These are phyloP conservation scores for Aspergillus vadensis DNA, from an alignment of 2,329 filamentous ascomycete species.

Conservation along the genomic window DNA sequence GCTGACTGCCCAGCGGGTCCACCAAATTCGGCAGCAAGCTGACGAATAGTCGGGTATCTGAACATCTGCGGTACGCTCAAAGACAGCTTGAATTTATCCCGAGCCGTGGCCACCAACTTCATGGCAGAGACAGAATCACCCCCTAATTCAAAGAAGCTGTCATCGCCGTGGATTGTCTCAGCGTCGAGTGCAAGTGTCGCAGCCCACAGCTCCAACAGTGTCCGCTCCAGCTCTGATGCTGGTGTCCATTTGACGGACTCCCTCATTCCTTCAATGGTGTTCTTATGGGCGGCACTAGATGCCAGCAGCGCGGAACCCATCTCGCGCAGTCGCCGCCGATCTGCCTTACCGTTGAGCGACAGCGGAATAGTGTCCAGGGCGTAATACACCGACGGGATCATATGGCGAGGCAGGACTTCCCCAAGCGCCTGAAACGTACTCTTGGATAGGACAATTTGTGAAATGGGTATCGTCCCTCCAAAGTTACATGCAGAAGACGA, in stretches of 20 bases:
- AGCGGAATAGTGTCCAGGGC: background rate
- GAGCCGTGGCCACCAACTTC: background rate
- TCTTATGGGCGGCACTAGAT: background rate
- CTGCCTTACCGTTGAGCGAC: background rate
- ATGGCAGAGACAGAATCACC: background rate
- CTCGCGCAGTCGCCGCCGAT: conserved; percentile 1
- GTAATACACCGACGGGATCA: conserved; percentile 3
- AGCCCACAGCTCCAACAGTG: background rate
- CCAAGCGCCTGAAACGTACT: background rate
- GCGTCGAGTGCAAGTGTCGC: background rate
- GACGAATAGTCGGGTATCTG: background rate
- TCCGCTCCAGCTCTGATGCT: background rate
- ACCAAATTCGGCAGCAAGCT: background rate
- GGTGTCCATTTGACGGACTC: background rate
- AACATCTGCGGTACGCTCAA: background rate
- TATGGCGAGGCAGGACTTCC: background rate
- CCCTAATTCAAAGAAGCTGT: background rate
- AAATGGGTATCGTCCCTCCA: background rate
- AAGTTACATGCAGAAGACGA: background rate
- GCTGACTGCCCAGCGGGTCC: background rate
- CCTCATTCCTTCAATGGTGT: background rate
- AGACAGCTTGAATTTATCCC: background rate
- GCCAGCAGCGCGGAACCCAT: background rate
- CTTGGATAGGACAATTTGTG: background rate
- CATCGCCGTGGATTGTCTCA: background rate